Percentiles rank a stretch among this genome's conserved stretches.
Conservation (phyloP, 116 monocot genomes). For the Dioscorea cayenensis region DNA sequence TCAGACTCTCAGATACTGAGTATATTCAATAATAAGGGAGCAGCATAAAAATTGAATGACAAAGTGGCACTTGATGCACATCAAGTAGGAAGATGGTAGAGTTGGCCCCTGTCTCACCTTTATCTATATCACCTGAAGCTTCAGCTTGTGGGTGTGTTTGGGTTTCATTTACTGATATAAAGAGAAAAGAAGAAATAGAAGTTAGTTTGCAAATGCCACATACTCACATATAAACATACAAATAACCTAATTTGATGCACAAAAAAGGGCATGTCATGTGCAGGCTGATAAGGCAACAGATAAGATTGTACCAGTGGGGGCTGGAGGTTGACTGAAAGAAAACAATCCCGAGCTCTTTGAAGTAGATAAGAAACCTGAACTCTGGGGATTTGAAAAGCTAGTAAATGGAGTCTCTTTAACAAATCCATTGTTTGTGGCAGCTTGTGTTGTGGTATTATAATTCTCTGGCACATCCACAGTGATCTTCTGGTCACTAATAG, state of each 20-base stretch:
- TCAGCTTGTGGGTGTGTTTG: slow-evolving; percentile 30
- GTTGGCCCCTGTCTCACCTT: slow-evolving; percentile 41
- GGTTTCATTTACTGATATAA: slow-evolving; percentile 55
- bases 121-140: slow-evolving; percentile 49
- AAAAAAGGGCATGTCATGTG: background rate
- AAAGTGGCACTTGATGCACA: background rate
- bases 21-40: background rate
- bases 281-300: background rate
- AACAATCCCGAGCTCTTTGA: slow-evolving; percentile 19
- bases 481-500: slow-evolving; percentile 30
- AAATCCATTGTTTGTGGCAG: slow-evolving; percentile 31
- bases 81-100: background rate
- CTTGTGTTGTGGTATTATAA: slow-evolving; percentile 15
- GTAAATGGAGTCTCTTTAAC: slow-evolving; percentile 11
- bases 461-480: slow-evolving; percentile 13
- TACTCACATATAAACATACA: background rate
- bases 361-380: slow-evolving; percentile 14
- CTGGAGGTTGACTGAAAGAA: slow-evolving; percentile 32
- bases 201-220: background rate
- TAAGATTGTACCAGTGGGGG: slow-evolving; percentile 46
- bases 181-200: background rate
- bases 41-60: background rate
- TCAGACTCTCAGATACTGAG: background rate
- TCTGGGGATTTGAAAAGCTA: slow-evolving; percentile 28
- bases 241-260: background rate